A percentile compares a stretch with the other conserved stretches of the same genome.
phyloP scores from a whole-genome alignment of 192 early-diverging fungal species.

The Piromyces sp. region DNA sequence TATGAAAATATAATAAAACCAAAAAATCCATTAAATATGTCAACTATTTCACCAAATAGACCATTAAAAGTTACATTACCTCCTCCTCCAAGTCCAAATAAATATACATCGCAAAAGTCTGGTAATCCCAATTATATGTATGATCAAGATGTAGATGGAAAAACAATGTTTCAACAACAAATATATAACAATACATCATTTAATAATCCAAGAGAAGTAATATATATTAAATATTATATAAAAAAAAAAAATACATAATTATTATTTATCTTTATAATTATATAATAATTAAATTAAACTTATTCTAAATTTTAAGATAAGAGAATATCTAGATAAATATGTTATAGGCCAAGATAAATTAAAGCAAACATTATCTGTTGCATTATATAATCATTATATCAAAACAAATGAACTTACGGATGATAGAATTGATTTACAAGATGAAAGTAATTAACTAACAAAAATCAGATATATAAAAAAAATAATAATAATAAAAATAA shows the following conservation, averaged over 20 bases:
- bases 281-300: no score
- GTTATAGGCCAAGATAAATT: constrained; percentile 72
- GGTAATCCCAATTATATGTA: neutral
- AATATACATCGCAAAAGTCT: no score
- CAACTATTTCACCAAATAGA: neutral
- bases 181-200: neutral
- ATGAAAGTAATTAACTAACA: no score
- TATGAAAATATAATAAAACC: neutral
- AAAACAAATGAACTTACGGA: neutral
- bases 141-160: neutral
- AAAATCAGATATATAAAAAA: no score
- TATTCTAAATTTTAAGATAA: no score
- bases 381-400: constrained; percentile 71
- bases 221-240: no score
- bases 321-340: constrained; percentile 51
- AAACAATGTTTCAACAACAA: neutral
- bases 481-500: no score
- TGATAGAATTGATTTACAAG: neutral
- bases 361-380: constrained; percentile 66
- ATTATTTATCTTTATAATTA: no score
- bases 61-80: neutral
- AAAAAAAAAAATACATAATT: no score
- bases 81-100: neutral
- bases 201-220: neutral
- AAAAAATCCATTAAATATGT: neutral